phyloP scores from a whole-genome alignment of 768 basidiomycete species.

The Pleurotus sapidus region DNA sequence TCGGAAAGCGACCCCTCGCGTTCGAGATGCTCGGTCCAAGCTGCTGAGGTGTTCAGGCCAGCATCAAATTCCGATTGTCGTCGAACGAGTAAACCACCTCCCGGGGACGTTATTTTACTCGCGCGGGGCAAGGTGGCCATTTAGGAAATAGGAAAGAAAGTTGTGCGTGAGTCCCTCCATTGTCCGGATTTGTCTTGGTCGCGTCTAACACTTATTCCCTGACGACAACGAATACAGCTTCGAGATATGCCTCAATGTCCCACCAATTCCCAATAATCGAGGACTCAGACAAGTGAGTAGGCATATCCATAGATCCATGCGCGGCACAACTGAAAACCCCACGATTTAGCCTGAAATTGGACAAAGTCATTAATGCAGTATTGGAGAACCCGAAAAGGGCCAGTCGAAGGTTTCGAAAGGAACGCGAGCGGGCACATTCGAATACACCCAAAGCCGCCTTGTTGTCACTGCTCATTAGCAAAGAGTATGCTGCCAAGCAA shows the following conservation, averaged over 20 bases:
- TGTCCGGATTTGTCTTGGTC: constrained; percentile 6
- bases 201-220: background rate
- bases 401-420: constrained; percentile 11
- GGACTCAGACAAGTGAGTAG: constrained; percentile 1
- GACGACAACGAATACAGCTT: background rate
- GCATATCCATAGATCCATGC: background rate
- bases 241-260: constrained; percentile 1
- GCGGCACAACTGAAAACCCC: background rate
- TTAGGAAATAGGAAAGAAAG: background rate
- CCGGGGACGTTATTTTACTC: constrained; percentile 21
- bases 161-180: background rate
- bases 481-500: constrained; percentile 30
- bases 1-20: constrained; percentile 49
- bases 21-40: constrained; percentile 69
- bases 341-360: background rate
- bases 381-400: constrained; percentile 2
- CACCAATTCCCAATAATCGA: constrained; percentile 5
- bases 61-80: constrained; percentile 63
- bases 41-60: constrained; percentile 73
- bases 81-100: constrained; percentile 12
- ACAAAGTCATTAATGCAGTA: constrained; percentile 4
- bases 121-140: constrained; percentile 36
- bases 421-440: constrained; percentile 18
- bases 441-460: constrained; percentile 23
- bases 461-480: constrained; percentile 26